Percentiles rank a stretch among this genome's conserved stretches.
phyloP scores from a whole-genome alignment of 2,329 filamentous ascomycete species.

The Ophiostoma sp. region DNA sequence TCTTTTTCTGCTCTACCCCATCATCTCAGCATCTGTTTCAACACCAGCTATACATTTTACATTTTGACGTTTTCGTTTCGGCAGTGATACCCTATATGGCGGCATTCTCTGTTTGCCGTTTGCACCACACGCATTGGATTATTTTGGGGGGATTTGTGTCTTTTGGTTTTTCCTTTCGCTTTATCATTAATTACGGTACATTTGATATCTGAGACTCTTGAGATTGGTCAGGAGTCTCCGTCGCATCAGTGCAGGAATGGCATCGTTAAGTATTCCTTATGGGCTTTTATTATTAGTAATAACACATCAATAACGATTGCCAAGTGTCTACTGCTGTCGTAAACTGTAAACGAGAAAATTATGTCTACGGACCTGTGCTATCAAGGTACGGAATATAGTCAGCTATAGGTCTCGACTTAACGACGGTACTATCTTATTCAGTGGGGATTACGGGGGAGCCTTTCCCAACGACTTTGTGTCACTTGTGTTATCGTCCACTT shows the following conservation, averaged over 20 bases:
- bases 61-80: background rate
- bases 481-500: no score
- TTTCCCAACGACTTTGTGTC: background rate
- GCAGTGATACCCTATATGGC: slow-evolving; percentile 2
- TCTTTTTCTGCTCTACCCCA: background rate
- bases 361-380: no score
- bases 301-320: background rate
- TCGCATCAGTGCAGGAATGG: background rate
- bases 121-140: background rate
- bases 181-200: background rate
- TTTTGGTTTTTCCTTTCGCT: background rate
- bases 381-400: background rate
- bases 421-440: background rate
- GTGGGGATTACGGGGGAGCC: background rate
- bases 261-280: background rate
- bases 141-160: background rate
- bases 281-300: background rate
- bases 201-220: background rate
- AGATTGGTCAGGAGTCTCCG: background rate
- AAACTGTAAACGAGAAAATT: no score
- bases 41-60: background rate
- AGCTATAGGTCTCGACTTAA: background rate
- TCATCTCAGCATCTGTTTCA: background rate
- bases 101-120: background rate
- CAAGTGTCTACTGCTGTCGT: no score